Evolutionary conservation across 1,139 yeast species (phyloP).

Genomic region (Nadsonia commutata): DNA sequence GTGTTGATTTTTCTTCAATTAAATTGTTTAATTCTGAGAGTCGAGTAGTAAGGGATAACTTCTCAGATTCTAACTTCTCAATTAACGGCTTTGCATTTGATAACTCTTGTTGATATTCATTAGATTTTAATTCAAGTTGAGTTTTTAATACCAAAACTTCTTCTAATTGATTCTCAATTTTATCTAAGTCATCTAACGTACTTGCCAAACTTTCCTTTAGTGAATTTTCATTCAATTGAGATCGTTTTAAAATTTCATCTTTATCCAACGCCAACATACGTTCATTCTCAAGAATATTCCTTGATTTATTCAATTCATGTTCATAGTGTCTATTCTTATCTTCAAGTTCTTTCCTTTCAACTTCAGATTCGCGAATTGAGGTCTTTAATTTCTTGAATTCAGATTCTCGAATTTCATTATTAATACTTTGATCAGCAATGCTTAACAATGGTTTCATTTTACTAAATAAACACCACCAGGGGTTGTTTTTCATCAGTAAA

Average conservation of each 20-base stretch:
- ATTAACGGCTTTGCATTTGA: constrained; percentile 22
- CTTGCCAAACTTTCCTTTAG: constrained; percentile 25
- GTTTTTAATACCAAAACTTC: constrained; percentile 24
- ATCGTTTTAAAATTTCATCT: constrained; percentile 28
- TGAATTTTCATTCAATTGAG: constrained; percentile 27
- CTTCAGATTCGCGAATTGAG: constrained; percentile 22
- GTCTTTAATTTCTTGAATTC: constrained; percentile 42
- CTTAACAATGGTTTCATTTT: constrained; percentile 65
- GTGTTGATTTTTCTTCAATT: constrained; percentile 8
- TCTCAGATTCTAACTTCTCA: constrained; percentile 22
- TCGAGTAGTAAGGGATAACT: constrained; percentile 14
- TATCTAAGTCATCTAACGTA: constrained; percentile 24
- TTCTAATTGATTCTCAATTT: constrained; percentile 25
- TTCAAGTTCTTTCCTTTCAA: constrained; percentile 19
- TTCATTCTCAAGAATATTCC: constrained; percentile 26
- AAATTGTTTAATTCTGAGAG: constrained; percentile 17
- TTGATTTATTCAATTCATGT: constrained; percentile 25
- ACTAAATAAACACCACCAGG: constrained; percentile 69
- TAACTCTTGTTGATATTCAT: constrained; percentile 20
- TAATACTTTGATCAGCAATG: constrained; percentile 46
- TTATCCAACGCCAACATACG: constrained; percentile 29
- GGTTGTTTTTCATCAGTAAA: constrained; percentile 40
- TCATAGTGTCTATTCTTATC: constrained; percentile 22
- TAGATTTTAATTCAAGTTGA: constrained; percentile 21
- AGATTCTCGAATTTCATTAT: constrained; percentile 40